phyloP scores from a whole-genome alignment of 2,329 filamentous ascomycete species.

The Harringtonia lauricola region DNA sequence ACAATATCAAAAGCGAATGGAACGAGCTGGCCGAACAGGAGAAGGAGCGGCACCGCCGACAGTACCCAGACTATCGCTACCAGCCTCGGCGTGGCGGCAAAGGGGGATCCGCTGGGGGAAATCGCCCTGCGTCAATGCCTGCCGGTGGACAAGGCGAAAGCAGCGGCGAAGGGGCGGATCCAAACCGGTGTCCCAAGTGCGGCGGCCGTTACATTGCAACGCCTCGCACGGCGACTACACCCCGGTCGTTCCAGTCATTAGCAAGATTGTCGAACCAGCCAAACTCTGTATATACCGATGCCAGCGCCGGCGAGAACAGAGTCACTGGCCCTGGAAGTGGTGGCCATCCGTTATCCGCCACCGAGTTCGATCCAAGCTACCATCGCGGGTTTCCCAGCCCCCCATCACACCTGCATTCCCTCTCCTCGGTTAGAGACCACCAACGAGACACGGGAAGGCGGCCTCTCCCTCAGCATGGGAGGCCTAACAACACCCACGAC shows the following conservation, averaged over 20 bases:
- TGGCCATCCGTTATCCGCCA: constrained; percentile 13
- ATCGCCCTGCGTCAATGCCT: not conserved
- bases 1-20: constrained; percentile 73
- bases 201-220: constrained; percentile 56
- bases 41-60: constrained; percentile 76
- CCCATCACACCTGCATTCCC: not conserved
- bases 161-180: constrained; percentile 21
- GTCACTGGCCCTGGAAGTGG: constrained; percentile 11
- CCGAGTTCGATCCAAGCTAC: constrained; percentile 16
- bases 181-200: constrained; percentile 58
- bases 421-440: not conserved
- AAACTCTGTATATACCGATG: not conserved
- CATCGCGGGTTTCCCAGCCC: constrained; percentile 16
- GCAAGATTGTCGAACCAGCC: not conserved
- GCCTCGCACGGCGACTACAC: constrained; percentile 45
- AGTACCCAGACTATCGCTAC: constrained; percentile 91
- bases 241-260: constrained; percentile 12
- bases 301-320: constrained; percentile 12
- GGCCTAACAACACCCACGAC: not conserved
- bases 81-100: constrained; percentile 62
- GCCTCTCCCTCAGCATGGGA: constrained; percentile 4
- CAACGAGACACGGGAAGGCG: constrained; percentile 2
- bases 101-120: constrained; percentile 5
- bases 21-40: constrained; percentile 86
- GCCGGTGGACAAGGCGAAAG: constrained; percentile 30